Base-by-base conservation (phyloP, 257 asterid genomes). In the Scutellaria baicalensis region DNA sequence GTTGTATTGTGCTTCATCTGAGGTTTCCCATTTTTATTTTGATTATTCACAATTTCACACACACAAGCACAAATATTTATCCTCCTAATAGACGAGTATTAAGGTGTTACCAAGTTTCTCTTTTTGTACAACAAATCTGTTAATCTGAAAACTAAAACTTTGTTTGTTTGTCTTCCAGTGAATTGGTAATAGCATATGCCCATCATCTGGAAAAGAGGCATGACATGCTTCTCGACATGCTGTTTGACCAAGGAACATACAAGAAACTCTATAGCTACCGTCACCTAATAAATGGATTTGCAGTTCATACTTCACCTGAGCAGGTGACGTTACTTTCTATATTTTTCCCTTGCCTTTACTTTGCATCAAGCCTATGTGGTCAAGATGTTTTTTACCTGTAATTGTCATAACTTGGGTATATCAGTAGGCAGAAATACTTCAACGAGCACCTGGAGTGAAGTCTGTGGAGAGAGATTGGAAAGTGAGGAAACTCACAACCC, bases 381-480 rank as follows among this genome's bases (percentile, higher is more conserved):
- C 44, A 55, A 17, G 55, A 51, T 62, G 31, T 66, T 18, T 33
- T 63, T 48, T 36, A 9, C 68, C 10, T 70, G 64, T 63, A 55
- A 84, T 75, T 66, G 93, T 90, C 77, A 83, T 79, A 78, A 64
- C 57, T 27, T 57, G 69, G 70, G 75, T 57, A 48, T 82, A 80
- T 83, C 81, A 65, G 84, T 89, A 94, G 99, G 99, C 96, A 86
- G 99, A 91, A 77, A 77, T 72, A 63, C 96, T 94, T 49, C 75
- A 82, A 67, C 84, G 77, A 62, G 88, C 97, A 23, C 97, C 90
- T 64, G 95, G 99, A 36, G 96, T 94, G 77, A 86, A 82, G 81
- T 88, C 93, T 38, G 93, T 94, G 75, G 92, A 82, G 77, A 89
- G 95, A 78, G 99, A 94, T 75, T 94, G 97, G 97, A 91, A 94